Conservation (phyloP, 1,284 basidiomycete species). For the Cryptococcus wingfieldii region DNA sequence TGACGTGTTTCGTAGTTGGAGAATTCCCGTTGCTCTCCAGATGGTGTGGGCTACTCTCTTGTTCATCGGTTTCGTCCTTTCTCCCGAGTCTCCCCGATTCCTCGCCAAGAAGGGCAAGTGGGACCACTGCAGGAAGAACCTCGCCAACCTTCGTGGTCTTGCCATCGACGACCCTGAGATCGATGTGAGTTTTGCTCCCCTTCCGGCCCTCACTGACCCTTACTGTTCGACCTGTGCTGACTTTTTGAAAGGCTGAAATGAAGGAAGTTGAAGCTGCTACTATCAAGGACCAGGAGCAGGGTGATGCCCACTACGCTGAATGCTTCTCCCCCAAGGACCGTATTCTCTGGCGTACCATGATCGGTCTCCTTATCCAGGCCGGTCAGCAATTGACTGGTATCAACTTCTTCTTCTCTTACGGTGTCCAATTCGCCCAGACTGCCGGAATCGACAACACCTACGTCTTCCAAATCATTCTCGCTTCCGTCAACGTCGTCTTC, state of each 20-base stretch:
- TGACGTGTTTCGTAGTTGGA: conserved; percentile 17
- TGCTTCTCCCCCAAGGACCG: conserved; percentile 49
- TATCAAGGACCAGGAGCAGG: conserved; percentile 39
- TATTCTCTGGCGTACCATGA: conserved; percentile 48
- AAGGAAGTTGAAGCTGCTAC: conserved; percentile 41
- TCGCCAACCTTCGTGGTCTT: conserved; percentile 48
- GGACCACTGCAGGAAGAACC: conserved; percentile 45
- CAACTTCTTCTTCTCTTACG: conserved; percentile 47
- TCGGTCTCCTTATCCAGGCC: conserved; percentile 45
- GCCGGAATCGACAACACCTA: conserved; percentile 48
- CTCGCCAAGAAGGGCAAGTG: conserved; percentile 46
- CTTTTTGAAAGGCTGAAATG: conserved; percentile 36
- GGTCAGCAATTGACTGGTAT: conserved; percentile 50
- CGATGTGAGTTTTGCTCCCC: conserved; percentile 20
- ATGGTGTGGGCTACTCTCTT: conserved; percentile 40
- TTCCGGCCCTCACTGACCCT: not conserved
- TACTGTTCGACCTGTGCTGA: not conserved
- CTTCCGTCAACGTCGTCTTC: conserved; percentile 48
- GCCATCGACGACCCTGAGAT: conserved; percentile 40
- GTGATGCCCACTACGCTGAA: conserved; percentile 43
- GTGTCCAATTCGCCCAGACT: conserved; percentile 44
- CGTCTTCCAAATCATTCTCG: conserved; percentile 51
- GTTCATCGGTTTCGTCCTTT: conserved; percentile 47
- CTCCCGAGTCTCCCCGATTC: conserved; percentile 51
- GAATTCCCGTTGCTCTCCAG: conserved; percentile 31